Conservation (phyloP, 2,329 filamentous ascomycete genomes). For the Colletotrichum magnum region DNA sequence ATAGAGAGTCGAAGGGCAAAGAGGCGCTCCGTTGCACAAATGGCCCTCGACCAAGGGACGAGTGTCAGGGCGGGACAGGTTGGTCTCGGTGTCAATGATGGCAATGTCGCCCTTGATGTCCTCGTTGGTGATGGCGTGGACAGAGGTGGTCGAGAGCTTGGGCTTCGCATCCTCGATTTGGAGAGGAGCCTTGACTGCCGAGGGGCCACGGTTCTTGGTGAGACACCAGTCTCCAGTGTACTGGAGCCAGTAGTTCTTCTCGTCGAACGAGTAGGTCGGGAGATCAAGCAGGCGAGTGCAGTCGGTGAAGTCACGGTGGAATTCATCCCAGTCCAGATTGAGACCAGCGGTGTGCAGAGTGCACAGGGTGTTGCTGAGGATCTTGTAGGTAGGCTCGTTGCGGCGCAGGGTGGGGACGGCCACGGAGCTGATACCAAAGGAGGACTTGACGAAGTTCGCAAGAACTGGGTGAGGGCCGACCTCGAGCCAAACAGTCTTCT, state of each 20-base stretch:
- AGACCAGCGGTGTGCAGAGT: slow-evolving; percentile 73
- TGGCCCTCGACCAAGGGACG: slow-evolving; percentile 74
- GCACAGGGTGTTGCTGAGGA: slow-evolving; percentile 69
- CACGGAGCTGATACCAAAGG: slow-evolving; percentile 65
- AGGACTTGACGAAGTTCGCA: slow-evolving; percentile 73
- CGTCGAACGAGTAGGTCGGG: slow-evolving; percentile 79
- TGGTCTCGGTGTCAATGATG: slow-evolving; percentile 74
- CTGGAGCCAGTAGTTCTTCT: slow-evolving; percentile 79
- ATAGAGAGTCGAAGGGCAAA: slow-evolving; percentile 73
- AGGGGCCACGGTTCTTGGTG: slow-evolving; percentile 74
- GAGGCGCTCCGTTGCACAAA: slow-evolving; percentile 75
- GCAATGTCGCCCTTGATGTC: slow-evolving; percentile 72
- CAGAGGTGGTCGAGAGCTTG: slow-evolving; percentile 75
- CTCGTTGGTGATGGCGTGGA: slow-evolving; percentile 75
- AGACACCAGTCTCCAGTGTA: slow-evolving; percentile 80
- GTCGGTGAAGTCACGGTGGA: slow-evolving; percentile 65
- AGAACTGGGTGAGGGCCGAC: slow-evolving; percentile 80
- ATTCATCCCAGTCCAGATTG: slow-evolving; percentile 79
- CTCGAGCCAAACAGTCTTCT: slow-evolving; percentile 78
- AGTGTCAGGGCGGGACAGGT: slow-evolving; percentile 75
- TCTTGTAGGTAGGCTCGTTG: slow-evolving; percentile 75
- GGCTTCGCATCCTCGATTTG: slow-evolving; percentile 59
- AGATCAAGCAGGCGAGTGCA: slow-evolving; percentile 69
- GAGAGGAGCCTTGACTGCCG: slow-evolving; percentile 50
- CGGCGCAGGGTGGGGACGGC: slow-evolving; percentile 74